Evolutionary conservation across 441 rosid genomes (phyloP).

Genomic region (Gossypium davidsonii): DNA sequence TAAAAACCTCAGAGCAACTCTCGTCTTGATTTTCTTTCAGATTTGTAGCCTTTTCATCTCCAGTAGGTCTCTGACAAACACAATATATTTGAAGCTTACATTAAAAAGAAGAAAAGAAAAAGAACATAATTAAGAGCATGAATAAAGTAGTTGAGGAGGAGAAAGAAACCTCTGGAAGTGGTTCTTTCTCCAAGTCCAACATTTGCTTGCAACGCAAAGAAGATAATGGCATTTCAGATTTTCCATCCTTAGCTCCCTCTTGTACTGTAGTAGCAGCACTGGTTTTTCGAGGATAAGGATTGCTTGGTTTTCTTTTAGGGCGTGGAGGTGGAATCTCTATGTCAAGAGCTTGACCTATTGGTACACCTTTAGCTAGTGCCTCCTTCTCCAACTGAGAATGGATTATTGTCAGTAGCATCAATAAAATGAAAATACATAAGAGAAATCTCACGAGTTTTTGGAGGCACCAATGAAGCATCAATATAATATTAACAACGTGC

Average conservation of each 20-base stretch:
- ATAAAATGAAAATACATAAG: slow-evolving; percentile 9
- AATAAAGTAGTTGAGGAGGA: slow-evolving; percentile 11
- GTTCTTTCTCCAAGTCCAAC: slow-evolving; percentile 64
- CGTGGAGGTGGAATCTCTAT: slow-evolving; percentile 97
- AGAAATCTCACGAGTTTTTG: neutral
- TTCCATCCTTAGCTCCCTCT: slow-evolving; percentile 52
- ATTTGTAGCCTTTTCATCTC: slow-evolving; percentile 38
- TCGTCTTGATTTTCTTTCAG: slow-evolving; percentile 53
- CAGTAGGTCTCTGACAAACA: slow-evolving; percentile 39
- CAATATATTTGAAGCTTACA: slow-evolving; percentile 9
- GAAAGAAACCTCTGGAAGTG: slow-evolving; percentile 48
- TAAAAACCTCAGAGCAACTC: slow-evolving; percentile 55
- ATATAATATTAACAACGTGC: neutral
- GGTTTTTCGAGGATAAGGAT: slow-evolving; percentile 91
- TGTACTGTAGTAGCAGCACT: slow-evolving; percentile 39
- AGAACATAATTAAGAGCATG: neutral
- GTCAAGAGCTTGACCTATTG: slow-evolving; percentile 68
- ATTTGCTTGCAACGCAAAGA: slow-evolving; percentile 39
- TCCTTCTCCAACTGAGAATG: slow-evolving; percentile 86
- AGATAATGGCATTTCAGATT: slow-evolving; percentile 34
- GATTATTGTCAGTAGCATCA: slow-evolving; percentile 10
- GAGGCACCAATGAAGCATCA: neutral
- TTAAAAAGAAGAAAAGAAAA: slow-evolving; percentile 7
- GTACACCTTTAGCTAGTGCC: slow-evolving; percentile 79
- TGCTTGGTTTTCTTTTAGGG: slow-evolving; percentile 86